Conservation (phyloP, 176 grass and related monocot species). For the Bonia amplexicaulis region DNA sequence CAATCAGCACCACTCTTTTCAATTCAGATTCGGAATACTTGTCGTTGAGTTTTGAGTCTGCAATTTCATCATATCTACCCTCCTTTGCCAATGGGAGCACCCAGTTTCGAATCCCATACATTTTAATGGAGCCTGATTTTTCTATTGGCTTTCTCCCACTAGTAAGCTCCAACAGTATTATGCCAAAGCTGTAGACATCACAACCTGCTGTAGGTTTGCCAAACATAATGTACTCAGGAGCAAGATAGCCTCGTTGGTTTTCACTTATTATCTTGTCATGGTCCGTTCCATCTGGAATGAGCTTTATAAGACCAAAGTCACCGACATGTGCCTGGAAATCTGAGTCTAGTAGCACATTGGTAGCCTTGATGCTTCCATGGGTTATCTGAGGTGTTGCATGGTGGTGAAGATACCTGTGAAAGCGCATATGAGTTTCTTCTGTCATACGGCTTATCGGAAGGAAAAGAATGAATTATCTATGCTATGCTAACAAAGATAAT, state of each 20-base stretch:
- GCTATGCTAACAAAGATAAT: constrained; percentile 4
- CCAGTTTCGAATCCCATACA: constrained; percentile 57
- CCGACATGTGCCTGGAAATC: constrained; percentile 54
- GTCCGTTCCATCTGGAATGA: constrained; percentile 51
- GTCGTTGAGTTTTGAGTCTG: constrained; percentile 59
- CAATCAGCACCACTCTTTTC: constrained; percentile 63
- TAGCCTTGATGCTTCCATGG: constrained; percentile 72
- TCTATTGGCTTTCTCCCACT: constrained; percentile 67
- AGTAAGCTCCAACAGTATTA: constrained; percentile 60
- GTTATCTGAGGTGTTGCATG: constrained; percentile 47
- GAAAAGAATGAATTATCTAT: neutral
- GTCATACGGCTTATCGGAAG: neutral
- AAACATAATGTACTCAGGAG: constrained; percentile 68
- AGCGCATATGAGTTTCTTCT: neutral
- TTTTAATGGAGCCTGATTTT: constrained; percentile 31
- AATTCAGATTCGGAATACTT: constrained; percentile 66
- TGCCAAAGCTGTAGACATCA: constrained; percentile 80
- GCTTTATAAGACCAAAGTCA: constrained; percentile 65
- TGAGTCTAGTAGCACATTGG: constrained; percentile 65
- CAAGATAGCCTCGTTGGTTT: constrained; percentile 63
- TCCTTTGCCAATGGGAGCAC: constrained; percentile 60
- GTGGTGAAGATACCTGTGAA: constrained; percentile 64
- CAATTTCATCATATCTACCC: constrained; percentile 64
- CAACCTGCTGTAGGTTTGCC: constrained; percentile 57
- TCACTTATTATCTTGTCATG: constrained; percentile 52